Evolutionary conservation across 1,139 yeast genomes (phyloP), one percentile per base, ranked within the genome.

Genomic region (Pneumocystis wakefieldiae): DNA sequence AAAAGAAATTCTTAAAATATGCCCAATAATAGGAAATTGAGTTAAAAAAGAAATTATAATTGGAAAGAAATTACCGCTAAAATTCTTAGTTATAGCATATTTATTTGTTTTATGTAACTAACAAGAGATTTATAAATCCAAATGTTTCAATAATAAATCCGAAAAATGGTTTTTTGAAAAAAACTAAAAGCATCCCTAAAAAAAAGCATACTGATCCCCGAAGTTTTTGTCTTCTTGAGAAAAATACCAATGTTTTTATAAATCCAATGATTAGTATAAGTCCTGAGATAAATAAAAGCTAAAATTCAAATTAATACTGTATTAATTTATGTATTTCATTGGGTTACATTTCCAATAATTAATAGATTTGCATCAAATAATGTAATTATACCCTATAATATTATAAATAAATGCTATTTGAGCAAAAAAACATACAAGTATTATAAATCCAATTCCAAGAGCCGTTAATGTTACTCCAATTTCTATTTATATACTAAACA

Each of bases 1-100:
- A 17, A 77, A 74, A 0, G 97, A 97, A 72, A 86, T 83, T 61
- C 92, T 85, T 67, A 92, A 80, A 7, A 90, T 67, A 58, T 95
- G 94, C 0, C 98, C 98, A 67, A 92, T 84, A 64, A 87, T 73
- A 1, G 98, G 98, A 71, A 92, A 76, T 2, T 95, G 86, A 72
- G 97, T 80, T 70, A 92, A 79, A 71, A 92, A 91, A 69, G 88
- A 87, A n/a, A 92, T 82, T 64, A 92, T 85, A 29, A 95, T 88
- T 15, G 96, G 92, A 71, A 89, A 86, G 73, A 89, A 88, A 74
- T 89, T 96, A 42, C 70, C 67, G 39, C 65, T 62, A 55, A 10
- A 32, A 28, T 32, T 15, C 7, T 29, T 60, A 32, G 17, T n/a
- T 14, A 12, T 42, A 64, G 39, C 48, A 67, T 67, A 95, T 97